Conservation (phyloP, 1,139 yeast genomes). For the Taiozyma onychis region DNA sequence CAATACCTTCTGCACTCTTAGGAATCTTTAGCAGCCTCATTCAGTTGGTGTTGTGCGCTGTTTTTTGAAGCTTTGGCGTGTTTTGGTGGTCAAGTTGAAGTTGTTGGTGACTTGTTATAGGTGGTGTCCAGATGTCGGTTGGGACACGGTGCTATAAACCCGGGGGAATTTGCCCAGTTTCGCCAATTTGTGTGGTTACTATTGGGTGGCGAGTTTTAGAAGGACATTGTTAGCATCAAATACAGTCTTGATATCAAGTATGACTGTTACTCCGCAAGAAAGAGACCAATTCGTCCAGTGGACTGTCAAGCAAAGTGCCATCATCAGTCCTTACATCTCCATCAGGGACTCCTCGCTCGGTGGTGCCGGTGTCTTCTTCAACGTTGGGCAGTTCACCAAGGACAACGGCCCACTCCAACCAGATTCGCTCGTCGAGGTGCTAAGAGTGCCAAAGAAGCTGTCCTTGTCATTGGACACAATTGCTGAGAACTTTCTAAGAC, state of each 20-base stretch:
- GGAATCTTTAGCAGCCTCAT: conserved; percentile 34
- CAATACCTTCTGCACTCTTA: conserved; percentile 10
- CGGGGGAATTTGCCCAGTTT: not conserved
- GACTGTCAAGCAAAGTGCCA: conserved; percentile 8
- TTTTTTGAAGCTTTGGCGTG: no score
- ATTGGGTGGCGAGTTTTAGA: no score
- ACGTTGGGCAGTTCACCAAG: conserved; percentile 5
- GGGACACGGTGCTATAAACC: not conserved
- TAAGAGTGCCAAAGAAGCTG: conserved; percentile 32
- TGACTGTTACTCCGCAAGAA: not conserved
- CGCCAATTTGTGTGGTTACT: no score
- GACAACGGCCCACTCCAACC: conserved; percentile 5
- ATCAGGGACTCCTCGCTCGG: conserved; percentile 16
- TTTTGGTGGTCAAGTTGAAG: no score
- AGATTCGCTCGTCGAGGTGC: conserved; percentile 25
- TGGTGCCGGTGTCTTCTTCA: conserved; percentile 28
- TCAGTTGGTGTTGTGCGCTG: not conserved
- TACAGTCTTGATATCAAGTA: not conserved
- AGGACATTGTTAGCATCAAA: no score
- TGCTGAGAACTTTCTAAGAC: conserved; percentile 9
- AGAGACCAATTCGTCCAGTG: conserved; percentile 12
- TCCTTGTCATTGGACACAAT: conserved; percentile 31
- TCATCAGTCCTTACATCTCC: conserved; percentile 7
- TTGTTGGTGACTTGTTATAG: no score
- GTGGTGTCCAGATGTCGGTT: not conserved